A percentile compares a stretch with the other conserved stretches of the same genome.
Evolutionary conservation across 768 basidiomycete genomes (phyloP).

Genomic region (Kwoniella botswanensis): DNA sequence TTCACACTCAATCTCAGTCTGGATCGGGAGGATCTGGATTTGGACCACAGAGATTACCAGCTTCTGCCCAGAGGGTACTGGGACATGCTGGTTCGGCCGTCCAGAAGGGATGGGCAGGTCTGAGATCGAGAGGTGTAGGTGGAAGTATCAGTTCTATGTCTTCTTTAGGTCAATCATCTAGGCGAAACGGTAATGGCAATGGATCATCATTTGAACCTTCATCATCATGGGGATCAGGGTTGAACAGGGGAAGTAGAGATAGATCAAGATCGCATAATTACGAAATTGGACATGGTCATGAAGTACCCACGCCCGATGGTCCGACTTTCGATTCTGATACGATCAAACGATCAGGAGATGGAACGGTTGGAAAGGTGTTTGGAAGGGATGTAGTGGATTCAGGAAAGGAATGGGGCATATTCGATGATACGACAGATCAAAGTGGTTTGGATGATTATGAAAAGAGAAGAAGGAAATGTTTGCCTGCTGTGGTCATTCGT

Average conservation of each 20-base stretch:
- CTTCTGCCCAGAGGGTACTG: conserved; percentile 42
- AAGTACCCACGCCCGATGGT: conserved; percentile 27
- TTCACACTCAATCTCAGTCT: conserved; percentile 23
- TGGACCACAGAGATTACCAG: conserved; percentile 33
- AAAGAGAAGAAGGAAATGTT: conserved; percentile 34
- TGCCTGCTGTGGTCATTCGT: conserved; percentile 53
- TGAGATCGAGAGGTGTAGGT: conserved; percentile 44
- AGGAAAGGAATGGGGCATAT: conserved; percentile 40
- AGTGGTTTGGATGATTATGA: conserved; percentile 27
- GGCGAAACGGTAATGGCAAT: not conserved
- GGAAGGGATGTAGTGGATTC: conserved; percentile 46
- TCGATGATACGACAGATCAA: conserved; percentile 24
- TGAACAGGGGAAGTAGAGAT: conserved; percentile 27
- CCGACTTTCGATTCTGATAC: conserved; percentile 37
- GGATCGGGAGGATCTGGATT: conserved; percentile 18
- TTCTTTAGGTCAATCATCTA: conserved; percentile 22
- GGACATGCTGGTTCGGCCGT: conserved; percentile 51
- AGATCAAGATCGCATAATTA: conserved; percentile 30
- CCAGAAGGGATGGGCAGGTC: conserved; percentile 51
- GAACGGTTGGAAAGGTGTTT: conserved; percentile 42
- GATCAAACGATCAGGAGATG: conserved; percentile 27
- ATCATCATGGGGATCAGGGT: conserved; percentile 29
- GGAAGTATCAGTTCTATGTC: conserved; percentile 43
- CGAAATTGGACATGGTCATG: conserved; percentile 19
- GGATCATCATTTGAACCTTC: conserved; percentile 5